Conservation (phyloP, 2,329 filamentous ascomycete genomes). For the Aspergillus neoniger region DNA sequence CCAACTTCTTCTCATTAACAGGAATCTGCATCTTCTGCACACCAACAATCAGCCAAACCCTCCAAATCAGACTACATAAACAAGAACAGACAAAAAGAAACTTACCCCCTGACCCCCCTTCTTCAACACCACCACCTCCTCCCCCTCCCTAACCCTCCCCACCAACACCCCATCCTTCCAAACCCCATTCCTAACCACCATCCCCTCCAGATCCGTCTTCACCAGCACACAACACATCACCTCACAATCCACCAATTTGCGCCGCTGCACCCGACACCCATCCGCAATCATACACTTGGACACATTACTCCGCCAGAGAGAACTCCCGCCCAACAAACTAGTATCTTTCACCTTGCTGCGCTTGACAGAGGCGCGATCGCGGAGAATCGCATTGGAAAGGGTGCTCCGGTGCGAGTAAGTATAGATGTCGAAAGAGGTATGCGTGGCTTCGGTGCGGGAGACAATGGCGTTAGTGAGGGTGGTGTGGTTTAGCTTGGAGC, state of each 20-base stretch:
- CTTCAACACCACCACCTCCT: constrained; percentile 22
- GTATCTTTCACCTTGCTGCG: background rate
- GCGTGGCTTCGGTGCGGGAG: too few species aligned
- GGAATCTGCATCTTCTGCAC: background rate
- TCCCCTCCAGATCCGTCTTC: constrained; percentile 23
- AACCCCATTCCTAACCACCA: constrained; percentile 28
- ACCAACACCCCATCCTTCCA: constrained; percentile 30
- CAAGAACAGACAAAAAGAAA: background rate
- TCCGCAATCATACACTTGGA: constrained; percentile 8
- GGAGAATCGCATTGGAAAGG: constrained; percentile 20
- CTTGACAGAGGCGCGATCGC: background rate
- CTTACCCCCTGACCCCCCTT: constrained; percentile 12
- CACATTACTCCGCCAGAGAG: constrained; percentile 18
- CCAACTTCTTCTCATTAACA: too few species aligned
- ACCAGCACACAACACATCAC: constrained; percentile 25
- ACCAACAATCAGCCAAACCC: background rate
- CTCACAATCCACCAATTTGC: constrained; percentile 24
- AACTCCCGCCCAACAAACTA: constrained; percentile 3
- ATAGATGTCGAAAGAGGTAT: too few species aligned
- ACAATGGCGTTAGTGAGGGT: constrained; percentile 16
- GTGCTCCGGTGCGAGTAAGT: constrained; percentile 14
- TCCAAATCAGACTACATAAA: background rate
- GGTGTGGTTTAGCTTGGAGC: constrained; percentile 3
- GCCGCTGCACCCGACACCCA: constrained; percentile 15
- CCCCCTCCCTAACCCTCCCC: constrained; percentile 18